Evolutionary conservation across 306 rosid genomes (phyloP), one percentile per base, ranked within the genome.

Genomic region (Calophaca sinica): DNA sequence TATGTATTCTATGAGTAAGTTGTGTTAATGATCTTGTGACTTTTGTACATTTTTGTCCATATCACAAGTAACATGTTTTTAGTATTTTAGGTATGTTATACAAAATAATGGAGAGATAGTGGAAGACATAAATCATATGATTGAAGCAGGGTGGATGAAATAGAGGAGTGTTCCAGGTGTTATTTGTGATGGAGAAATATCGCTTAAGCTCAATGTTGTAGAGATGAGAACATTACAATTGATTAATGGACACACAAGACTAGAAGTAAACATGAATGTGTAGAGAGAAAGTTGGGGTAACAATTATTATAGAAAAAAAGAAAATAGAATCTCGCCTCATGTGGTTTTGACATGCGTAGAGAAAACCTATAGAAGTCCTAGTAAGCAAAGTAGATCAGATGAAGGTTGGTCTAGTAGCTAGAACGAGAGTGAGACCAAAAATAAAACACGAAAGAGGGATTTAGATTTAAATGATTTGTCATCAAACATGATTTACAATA

Each of bases 381-480:
- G 45, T 48, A 48, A 67, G 42, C 14, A n/a, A 8, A 50, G 46
- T 67, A 32, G 10, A n/a, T 33, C 0, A 4, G 29, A 33, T 68
- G 33, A 33, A n/a, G 51, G 33, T 12, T 20, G 11, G 41, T 45
- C 32, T 46, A 51, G 5, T 51, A 14, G 29, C 4, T 51, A 51
- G 20, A 13, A 13, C 46, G 44, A 33, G 15, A 68, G 32, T 52
- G 42, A 20, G 26, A 20, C 26, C 26, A 20, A 20, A 20, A 20
- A 20, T 20, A 20, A 20, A 20, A 20, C 26, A 20, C 26, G 0
- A n/a, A n/a, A n/a, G n/a, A 20, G 26, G 1, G 26, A 26, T 46
- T 67, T 67, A 12, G 14, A 31, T 29, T 67, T 29, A 46, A 67
- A 36, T 66, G 28, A n/a, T 67, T 46, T 31, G 4, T 46, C n/a